Base-by-base conservation (phyloP, 768 basidiomycete species). In the Jaapia argillacea region DNA sequence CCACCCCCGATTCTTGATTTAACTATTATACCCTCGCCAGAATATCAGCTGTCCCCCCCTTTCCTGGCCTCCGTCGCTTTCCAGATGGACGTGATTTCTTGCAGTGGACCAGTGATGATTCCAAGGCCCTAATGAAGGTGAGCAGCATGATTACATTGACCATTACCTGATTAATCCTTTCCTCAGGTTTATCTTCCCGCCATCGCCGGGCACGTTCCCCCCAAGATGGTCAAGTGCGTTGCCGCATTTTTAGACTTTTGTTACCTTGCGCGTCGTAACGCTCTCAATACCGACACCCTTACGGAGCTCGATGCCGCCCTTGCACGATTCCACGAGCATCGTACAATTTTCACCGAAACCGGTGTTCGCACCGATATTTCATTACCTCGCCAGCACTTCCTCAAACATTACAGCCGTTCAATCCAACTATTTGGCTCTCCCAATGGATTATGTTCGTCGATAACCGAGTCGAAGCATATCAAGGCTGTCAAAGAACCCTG, bases 41-140 rank as follows among this genome's bases (percentile, higher is more conserved):
- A 12, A 61, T 62, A 26, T 52, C 61, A 3, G 56, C 50, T 1
- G 54, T 53, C 0, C 53, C 55, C 1, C 36, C 51, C 0, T 67
- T 63, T 24, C 18, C 59, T 0, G 58, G 58, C 0, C 51, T 65
- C 0, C 40, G 50, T 4, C 42, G 49, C 0, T 67, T 68, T 22
- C 54, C 54, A 1, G 48, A 65, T 23, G 63, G 65, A 0, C 39
- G 44, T 0, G 44, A 49, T 1, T 66, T 65, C 41, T 59, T 61
- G 18, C 66, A 67, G 24, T 68, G 66, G 66, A 68, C 64, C 0
- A 57, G 64, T 3, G 46, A 67, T 28, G 58, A 68, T 18, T 67
- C 61, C 1, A 68, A 68, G 24, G 62, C 54, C 0, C 42, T 67
- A 4, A 67, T 67, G 61, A 67, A 66, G 57, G 63, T 64, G 22